A percentile compares a stretch with the other conserved stretches of the same genome.
phyloP scores from a whole-genome alignment of 1,284 basidiomycete species.

The Chalciporus piperatoides region DNA sequence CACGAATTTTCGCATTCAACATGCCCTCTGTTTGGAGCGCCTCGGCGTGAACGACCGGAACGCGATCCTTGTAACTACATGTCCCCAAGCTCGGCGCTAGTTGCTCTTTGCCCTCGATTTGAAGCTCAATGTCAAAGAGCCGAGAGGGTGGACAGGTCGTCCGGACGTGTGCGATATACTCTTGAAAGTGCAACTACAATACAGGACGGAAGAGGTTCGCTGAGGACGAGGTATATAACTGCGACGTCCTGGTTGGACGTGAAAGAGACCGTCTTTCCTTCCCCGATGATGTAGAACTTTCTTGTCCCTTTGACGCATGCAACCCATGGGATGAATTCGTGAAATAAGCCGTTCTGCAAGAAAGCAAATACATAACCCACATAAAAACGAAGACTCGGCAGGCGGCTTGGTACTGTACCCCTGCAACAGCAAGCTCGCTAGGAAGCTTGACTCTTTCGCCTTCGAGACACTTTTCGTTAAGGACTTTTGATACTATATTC shows the following conservation, averaged over 20 bases:
- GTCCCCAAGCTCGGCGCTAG: slow-evolving; percentile 19
- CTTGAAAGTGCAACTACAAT: slow-evolving; percentile 1
- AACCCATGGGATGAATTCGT: slow-evolving; percentile 9
- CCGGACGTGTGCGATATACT: background rate
- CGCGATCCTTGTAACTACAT: slow-evolving; percentile 14
- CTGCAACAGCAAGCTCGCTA: background rate
- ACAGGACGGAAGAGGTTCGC: background rate
- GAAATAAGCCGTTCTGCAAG: slow-evolving; percentile 2
- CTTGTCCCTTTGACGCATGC: slow-evolving; percentile 1
- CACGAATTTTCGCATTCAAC: background rate
- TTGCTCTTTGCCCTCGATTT: slow-evolving; percentile 28
- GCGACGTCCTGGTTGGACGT: slow-evolving; percentile 6
- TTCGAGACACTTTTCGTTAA: background rate
- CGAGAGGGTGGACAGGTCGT: slow-evolving; percentile 21
- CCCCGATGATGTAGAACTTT: slow-evolving; percentile 6
- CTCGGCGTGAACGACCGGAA: slow-evolving; percentile 15
- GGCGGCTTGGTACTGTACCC: too few relatives aligned
- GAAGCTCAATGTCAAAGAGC: slow-evolving; percentile 24
- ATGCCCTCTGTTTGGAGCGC: slow-evolving; percentile 12
- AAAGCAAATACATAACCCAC: background rate
- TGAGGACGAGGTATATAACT: background rate
- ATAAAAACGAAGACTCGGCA: slow-evolving; percentile 6
- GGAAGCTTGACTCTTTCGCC: slow-evolving; percentile 1
- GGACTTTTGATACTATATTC: slow-evolving; percentile 14
- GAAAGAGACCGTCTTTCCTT: slow-evolving; percentile 6